A percentile compares a stretch with the other conserved stretches of the same genome.
Conservation (phyloP, 805 yeast species). For the Millerago galiae region DNA sequence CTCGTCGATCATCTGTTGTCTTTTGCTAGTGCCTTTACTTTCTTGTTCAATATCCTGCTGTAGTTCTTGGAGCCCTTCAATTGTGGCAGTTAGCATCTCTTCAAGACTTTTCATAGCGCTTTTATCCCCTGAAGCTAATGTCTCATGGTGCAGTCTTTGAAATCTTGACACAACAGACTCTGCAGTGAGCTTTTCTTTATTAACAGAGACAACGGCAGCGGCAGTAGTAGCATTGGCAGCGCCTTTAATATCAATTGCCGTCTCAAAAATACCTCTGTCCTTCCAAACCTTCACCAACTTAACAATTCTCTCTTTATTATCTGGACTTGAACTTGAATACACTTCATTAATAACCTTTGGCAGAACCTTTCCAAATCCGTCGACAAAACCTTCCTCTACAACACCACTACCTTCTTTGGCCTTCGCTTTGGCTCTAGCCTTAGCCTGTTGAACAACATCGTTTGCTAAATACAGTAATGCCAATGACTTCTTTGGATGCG, state of each 20-base stretch:
- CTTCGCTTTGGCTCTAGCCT: constrained; percentile 31
- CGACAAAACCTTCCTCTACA: constrained; percentile 41
- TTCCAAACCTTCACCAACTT: constrained; percentile 54
- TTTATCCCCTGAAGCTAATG: constrained; percentile 9
- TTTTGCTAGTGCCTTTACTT: neutral
- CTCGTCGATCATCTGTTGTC: constrained; percentile 6
- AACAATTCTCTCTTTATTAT: constrained; percentile 31
- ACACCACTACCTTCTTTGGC: neutral
- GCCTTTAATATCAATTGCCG: constrained; percentile 11
- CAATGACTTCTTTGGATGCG: constrained; percentile 38
- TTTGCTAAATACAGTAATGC: constrained; percentile 66
- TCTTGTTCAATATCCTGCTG: constrained; percentile 7
- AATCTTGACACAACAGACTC: constrained; percentile 10
- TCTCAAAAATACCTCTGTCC: constrained; percentile 40
- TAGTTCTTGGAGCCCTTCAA: constrained; percentile 14
- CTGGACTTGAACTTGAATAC: constrained; percentile 12
- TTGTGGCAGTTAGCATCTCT: constrained; percentile 10
- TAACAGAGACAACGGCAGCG: constrained; percentile 7
- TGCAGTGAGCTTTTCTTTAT: neutral
- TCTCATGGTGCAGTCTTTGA: constrained; percentile 18
- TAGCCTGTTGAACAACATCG: constrained; percentile 76
- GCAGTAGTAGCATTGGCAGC: constrained; percentile 1
- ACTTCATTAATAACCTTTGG: constrained; percentile 33
- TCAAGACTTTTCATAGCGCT: constrained; percentile 1
- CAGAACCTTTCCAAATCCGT: constrained; percentile 47